These are phyloP conservation scores for Hippophae gyantsensis DNA, from an alignment of 306 rosid genomes.

Conservation along the genomic window DNA sequence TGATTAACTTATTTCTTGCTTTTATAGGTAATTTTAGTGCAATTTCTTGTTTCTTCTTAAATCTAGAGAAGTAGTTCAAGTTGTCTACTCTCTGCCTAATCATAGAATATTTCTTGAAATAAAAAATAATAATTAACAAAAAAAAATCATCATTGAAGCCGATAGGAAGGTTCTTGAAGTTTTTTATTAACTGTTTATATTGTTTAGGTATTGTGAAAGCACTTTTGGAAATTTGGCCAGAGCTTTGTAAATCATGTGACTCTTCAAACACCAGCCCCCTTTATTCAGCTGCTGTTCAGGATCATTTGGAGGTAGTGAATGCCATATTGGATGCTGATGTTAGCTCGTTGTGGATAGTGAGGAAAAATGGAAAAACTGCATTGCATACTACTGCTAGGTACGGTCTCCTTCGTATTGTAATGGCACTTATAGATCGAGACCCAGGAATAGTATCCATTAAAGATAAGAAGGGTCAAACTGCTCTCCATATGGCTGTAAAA, in stretches of 20 bases:
- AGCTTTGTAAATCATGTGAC: constrained; percentile 61
- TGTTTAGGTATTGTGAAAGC: constrained; percentile 69
- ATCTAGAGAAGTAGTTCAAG: no score
- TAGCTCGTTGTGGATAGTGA: constrained; percentile 46
- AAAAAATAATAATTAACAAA: no score
- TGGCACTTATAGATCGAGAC: constrained; percentile 53
- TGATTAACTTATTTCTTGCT: no score
- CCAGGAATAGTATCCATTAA: constrained; percentile 60
- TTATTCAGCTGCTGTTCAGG: constrained; percentile 72
- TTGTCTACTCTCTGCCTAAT: no score
- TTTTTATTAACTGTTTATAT: constrained; percentile 3
- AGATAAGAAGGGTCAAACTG: constrained; percentile 93
- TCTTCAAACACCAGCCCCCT: constrained; percentile 80
- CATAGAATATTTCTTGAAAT: no score
- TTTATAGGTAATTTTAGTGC: no score
- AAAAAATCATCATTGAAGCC: no score
- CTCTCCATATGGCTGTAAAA: constrained; percentile 93
- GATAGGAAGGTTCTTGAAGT: not conserved
- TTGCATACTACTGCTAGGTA: constrained; percentile 79
- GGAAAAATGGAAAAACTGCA: constrained; percentile 91
- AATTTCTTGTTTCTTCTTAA: no score
- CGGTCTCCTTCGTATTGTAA: constrained; percentile 48
- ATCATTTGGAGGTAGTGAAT: constrained; percentile 70
- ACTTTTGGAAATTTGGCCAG: constrained; percentile 60
- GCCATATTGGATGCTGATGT: constrained; percentile 75